Evolutionary conservation across 352 stramenopile genomes (phyloP), one percentile per base, ranked within the genome.

Genomic region (Phytopythium helicoides): DNA sequence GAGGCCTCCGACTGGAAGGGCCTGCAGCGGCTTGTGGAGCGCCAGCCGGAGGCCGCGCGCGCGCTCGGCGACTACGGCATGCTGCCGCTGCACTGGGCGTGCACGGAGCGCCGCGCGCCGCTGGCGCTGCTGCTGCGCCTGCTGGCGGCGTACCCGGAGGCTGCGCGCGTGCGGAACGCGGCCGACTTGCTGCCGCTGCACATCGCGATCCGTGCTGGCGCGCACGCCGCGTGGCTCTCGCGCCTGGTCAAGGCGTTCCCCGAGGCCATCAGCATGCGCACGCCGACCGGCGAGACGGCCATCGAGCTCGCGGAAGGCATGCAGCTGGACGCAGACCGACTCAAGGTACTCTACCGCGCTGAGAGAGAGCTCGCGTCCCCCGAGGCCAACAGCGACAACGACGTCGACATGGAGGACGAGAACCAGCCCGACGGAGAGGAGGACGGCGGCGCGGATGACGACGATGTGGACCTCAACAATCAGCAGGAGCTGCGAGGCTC

Each of bases 61-160:
- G 66, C 83, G 35, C 47, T 61, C 18, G 83, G 76, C n/a, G 78
- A 89, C 49, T 87, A 92, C 56, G 79, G 62, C 58, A 92, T 94
- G 83, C 72, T 92, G n/a, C 81, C 83, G 6, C 64, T 94, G 35
- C 83, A 94, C 50, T 94, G 83, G 83, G 81, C 69, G 10, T 92
- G 79, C 58, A 91, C 83, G 0, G 83, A 92, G 36, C 56, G 58
- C 37, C 68, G 70, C 10, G 78, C 87, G 35, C 81, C 83, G 6
- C 48, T 89, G 11, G 54, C 73, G n/a, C 65, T 94, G 15, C 65
- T 94, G 23, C 52, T 66, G 9, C 74, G 69, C 8, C 71, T 94
- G 18, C 63, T 94, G 14, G 56, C 68, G 39, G 81, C 79, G 5
- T 76, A 84, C 53, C 83, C 83, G 15, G 71, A 81, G 18, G 77